These are phyloP conservation scores for Orbilia quercus DNA, from an alignment of 2,329 filamentous ascomycete genomes.

Conservation along the genomic window DNA sequence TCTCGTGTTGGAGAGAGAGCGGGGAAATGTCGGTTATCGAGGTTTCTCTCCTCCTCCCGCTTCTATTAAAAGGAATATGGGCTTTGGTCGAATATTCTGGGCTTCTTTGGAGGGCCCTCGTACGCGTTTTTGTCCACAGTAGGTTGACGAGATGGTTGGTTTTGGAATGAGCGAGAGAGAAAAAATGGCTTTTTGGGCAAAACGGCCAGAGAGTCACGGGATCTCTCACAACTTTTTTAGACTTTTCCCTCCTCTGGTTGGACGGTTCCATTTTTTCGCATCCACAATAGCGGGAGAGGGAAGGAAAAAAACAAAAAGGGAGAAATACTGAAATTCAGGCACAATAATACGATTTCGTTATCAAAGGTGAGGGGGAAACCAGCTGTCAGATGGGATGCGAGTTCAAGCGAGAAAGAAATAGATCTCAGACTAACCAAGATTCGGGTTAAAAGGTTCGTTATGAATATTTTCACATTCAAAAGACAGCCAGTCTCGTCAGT, in stretches of 20 bases:
- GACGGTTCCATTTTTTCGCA: constrained; percentile 3
- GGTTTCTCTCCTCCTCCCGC: constrained; percentile 29
- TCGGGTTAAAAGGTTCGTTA: constrained; percentile 38
- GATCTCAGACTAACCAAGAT: constrained; percentile 44
- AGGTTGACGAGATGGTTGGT: constrained; percentile 10
- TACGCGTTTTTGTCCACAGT: constrained; percentile 50
- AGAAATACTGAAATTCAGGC: neutral
- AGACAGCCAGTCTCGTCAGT: too few species aligned
- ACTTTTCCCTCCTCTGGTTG: constrained; percentile 13
- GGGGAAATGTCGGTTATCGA: constrained; percentile 44
- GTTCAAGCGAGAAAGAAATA: constrained; percentile 30
- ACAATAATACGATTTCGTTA: constrained; percentile 43
- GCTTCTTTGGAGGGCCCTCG: constrained; percentile 21
- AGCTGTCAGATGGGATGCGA: constrained; percentile 42
- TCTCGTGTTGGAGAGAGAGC: constrained; percentile 2
- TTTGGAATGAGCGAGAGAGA: constrained; percentile 9
- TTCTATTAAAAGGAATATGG: constrained; percentile 36
- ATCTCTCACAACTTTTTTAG: constrained; percentile 7
- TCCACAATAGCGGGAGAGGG: constrained; percentile 2
- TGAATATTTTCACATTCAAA: too few species aligned
- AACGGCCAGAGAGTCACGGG: constrained; percentile 51
- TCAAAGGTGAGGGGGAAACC: constrained; percentile 35
- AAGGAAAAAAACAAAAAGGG: neutral
- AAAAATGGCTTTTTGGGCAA: too few species aligned
- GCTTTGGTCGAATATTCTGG: constrained; percentile 32